Evolutionary conservation across 2,329 filamentous ascomycete genomes (phyloP), one percentile per base, ranked within the genome.

Genomic region (Venturia effusa): DNA sequence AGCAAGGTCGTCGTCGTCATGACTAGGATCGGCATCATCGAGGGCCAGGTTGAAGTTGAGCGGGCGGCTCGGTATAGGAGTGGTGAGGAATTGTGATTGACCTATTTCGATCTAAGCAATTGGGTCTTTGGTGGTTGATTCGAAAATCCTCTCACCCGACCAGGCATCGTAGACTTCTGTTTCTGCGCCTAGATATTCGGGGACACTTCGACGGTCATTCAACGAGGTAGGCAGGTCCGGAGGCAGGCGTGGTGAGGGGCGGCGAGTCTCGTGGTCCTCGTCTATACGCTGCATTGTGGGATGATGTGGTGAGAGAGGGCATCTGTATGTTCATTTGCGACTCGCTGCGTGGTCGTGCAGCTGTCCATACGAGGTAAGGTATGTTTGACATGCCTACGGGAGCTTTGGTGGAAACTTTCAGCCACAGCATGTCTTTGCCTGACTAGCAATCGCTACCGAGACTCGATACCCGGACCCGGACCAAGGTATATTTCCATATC

Each of bases 151-250:
- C 78, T 27, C 74, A 88, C 93, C 93, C 87, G 97, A 92, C 94
- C 94, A 99, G 69, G 91, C 94, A 83, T 99, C 94, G 75, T 97
- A 99, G 79, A 97, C 91, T 80, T 97, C 94, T 48, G 92, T 96
- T 80, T 97, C 94, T 45, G 82, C 81, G 64, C 88, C 83, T 67
- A 87, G 83, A 67, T 87, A 85, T 59, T 75, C 81, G 4, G 86
- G 83, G 40, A 88, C 83, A 70, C 82, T 82, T 69, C 87, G 84
- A 66, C 94, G 86, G 78, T 99, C 94, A 75, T 99, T 88, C 64
- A 99, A 84, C 15, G 92, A 96, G 68, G 84, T 94, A 13, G 94
- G 94, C 41, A 99, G 84, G 76, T 99, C 94, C 68, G 84, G 79
- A 48, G 94, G 94, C 61, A 97, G 84, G 66, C 77, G 51, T 34